phyloP scores from a whole-genome alignment of 495 filamentous ascomycete genomes.

The Penicillium roqueforti region DNA sequence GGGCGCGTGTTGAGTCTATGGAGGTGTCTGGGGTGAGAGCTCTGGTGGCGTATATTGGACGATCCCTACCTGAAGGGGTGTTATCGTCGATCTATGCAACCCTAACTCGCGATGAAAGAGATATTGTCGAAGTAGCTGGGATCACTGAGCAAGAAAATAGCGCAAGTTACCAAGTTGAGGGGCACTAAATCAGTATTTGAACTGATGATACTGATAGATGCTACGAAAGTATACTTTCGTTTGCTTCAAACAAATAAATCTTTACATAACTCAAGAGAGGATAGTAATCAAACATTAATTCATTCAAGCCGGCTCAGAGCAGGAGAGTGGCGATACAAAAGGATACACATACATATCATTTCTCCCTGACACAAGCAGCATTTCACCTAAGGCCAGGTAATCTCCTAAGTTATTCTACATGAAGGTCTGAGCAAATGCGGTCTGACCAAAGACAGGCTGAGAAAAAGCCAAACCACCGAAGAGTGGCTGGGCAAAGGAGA shows the following conservation, averaged over 20 bases:
- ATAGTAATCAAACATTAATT: neutral
- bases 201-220: no score
- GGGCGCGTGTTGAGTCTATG: neutral
- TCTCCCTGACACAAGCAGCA: neutral
- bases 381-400: no score
- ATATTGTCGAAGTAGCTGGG: no score
- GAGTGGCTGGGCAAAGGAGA: neutral
- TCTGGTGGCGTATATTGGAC: neutral
- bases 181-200: no score
- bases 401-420: neutral
- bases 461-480: neutral
- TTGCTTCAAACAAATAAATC: no score
- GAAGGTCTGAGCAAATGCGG: neutral
- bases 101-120: no score
- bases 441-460: neutral
- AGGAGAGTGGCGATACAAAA: neutral
- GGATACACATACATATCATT: neutral
- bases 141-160: no score
- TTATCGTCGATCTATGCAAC: neutral
- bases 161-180: no score
- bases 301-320: neutral
- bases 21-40: neutral
- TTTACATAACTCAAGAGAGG: no score
- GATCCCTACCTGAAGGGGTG: neutral
- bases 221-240: no score